Percentiles rank a stretch among this genome's conserved stretches.
These are phyloP conservation scores for Pezicula carpinea DNA, from an alignment of 2,329 filamentous ascomycete genomes.

Conservation along the genomic window DNA sequence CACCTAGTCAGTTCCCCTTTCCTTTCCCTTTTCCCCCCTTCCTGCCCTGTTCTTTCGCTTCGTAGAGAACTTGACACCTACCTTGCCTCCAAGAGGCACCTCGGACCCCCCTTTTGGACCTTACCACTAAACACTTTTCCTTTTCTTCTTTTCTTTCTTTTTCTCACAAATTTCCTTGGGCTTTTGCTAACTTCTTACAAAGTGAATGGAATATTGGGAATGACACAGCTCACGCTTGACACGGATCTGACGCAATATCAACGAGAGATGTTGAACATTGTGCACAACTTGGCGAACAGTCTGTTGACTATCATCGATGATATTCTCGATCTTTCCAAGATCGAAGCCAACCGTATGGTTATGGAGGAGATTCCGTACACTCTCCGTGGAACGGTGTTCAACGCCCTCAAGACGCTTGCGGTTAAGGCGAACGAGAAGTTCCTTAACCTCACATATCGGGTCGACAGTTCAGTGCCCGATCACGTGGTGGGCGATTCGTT, in stretches of 20 bases:
- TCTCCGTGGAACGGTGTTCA: constrained; percentile 90
- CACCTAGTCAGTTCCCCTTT: constrained; percentile 58
- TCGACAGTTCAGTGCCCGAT: constrained; percentile 89
- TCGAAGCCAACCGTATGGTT: constrained; percentile 96
- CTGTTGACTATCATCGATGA: constrained; percentile 94
- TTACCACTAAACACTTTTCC: neutral
- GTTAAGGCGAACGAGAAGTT: constrained; percentile 96
- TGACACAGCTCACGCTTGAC: constrained; percentile 94
- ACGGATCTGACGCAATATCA: constrained; percentile 93
- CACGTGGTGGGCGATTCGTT: constrained; percentile 96
- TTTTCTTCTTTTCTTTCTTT: neutral
- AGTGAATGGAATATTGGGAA: constrained; percentile 88
- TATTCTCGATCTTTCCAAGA: constrained; percentile 69
- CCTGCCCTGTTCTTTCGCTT: neutral
- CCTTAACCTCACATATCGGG: constrained; percentile 86
- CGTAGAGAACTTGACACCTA: too few relatives aligned
- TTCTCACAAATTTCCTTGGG: neutral
- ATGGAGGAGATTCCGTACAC: constrained; percentile 98
- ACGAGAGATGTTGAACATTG: constrained; percentile 97
- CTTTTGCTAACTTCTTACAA: neutral
- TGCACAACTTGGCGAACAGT: constrained; percentile 94
- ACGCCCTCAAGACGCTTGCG: constrained; percentile 92
- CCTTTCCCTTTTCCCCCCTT: neutral
- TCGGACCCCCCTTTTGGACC: neutral
- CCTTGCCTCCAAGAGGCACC: too few relatives aligned